Base-by-base conservation (phyloP, 495 filamentous ascomycete genomes). In the Aspergillus incahuasiensis region DNA sequence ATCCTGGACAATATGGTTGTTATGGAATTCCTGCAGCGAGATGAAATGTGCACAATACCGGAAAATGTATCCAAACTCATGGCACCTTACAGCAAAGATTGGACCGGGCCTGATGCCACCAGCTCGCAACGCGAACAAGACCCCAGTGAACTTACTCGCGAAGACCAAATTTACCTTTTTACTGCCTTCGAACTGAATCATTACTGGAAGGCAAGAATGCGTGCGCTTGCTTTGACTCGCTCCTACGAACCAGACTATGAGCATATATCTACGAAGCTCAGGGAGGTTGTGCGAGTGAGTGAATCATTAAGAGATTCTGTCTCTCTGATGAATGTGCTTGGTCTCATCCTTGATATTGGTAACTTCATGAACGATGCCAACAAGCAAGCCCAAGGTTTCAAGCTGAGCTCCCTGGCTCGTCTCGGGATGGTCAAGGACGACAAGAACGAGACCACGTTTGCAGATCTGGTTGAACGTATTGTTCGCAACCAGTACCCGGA, bases 341-440 rank as follows among this genome's bases (percentile, higher is more conserved):
- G 92, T 56, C 76, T 98, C 45, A 98, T 98, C 68, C 77, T 97
- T 60, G 91, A 96, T 72, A 95, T 98, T 64, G 94, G 94, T 66
- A 98, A 98, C 66, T 98, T 94, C 79, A 98, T 98, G 94, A 98
- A 98, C 74, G 94, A 97, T 63, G 85, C 91, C 45, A 97, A 96
- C 70, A 98, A 98, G 73, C 95, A 97, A 71, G 94, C 95, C 2
- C 89, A 86, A 58, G 94, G 94, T 45, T 98, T 98, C 86, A 98
- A 98, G 72, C 82, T 98, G 21, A 91, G 91, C 61, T 95, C 94
- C 0, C 85, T 98, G n/a, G 88, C 89, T 35, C 84, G 94, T 21
- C 77, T 98, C 30, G 94, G 88, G 24, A 98, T 97, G 90, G 89
- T 97, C 54, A 98, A 98, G 72, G 94, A 98, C 62, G 91, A 95